These are phyloP conservation scores for Hylodesmum podocarpum DNA, from an alignment of 306 rosid genomes.

Conservation along the genomic window DNA sequence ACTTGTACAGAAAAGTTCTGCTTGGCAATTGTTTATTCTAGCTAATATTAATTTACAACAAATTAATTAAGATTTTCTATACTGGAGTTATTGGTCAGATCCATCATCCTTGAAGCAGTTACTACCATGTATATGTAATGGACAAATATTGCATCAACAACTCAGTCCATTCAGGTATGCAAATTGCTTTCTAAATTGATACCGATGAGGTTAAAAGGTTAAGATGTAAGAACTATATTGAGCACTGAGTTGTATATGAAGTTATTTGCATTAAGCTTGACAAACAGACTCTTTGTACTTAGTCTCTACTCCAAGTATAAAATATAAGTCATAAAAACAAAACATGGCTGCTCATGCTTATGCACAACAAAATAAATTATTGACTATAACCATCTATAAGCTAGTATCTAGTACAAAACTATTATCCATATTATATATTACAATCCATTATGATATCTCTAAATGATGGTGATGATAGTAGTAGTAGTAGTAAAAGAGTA, in stretches of 20 bases:
- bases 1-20: not conserved
- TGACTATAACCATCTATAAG: not conserved
- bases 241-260: not conserved
- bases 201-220: not conserved
- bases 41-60: not conserved
- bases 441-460: not conserved
- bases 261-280: not conserved
- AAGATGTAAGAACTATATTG: not conserved
- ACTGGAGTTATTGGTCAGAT: not conserved
- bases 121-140: not conserved
- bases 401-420: not conserved
- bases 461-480: not conserved
- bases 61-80: constrained; percentile 4
- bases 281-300: not conserved
- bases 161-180: not conserved
- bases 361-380: not conserved
- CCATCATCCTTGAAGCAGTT: not conserved
- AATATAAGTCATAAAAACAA: not conserved
- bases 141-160: not conserved
- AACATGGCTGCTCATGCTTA: not conserved
- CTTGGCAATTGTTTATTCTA: not conserved
- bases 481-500: not conserved
- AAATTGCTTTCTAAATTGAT: not conserved
- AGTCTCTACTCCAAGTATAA: not conserved
- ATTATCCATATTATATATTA: not conserved